A percentile compares a stretch with the other conserved stretches of the same genome.
These are phyloP conservation scores for Crithidia sp. DNA, from an alignment of 208 protist genomes.

Conservation along the genomic window DNA sequence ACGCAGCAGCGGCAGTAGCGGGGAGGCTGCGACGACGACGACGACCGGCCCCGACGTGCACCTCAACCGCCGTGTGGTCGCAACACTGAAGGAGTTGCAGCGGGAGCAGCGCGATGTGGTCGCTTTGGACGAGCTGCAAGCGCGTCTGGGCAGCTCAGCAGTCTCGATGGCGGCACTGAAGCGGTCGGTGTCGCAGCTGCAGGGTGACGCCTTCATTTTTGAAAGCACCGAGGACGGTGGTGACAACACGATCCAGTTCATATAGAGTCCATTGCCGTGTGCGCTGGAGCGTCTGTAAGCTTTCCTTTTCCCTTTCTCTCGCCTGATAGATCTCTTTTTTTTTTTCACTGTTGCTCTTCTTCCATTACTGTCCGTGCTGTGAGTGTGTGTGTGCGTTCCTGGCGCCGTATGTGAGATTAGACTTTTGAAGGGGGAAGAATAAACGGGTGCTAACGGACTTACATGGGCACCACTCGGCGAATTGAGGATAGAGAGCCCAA, in stretches of 20 bases:
- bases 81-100: conserved; percentile 64
- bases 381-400: too few relatives aligned
- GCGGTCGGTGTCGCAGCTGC: conserved; percentile 52
- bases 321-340: background rate
- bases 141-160: conserved; percentile 40
- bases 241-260: conserved; percentile 77
- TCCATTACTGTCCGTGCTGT: too few relatives aligned
- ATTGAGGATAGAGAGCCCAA: too few relatives aligned
- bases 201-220: conserved; percentile 79
- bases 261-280: conserved; percentile 31
- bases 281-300: background rate
- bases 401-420: too few relatives aligned
- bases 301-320: too few relatives aligned
- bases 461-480: too few relatives aligned
- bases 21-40: background rate
- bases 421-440: too few relatives aligned
- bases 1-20: conserved; percentile 5
- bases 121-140: conserved; percentile 57
- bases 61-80: conserved; percentile 46
- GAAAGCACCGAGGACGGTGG: conserved; percentile 58
- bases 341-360: background rate
- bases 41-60: conserved; percentile 7
- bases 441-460: too few relatives aligned
- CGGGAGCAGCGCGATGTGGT: conserved; percentile 65
- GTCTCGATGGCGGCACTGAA: conserved; percentile 43